Evolutionary conservation across 2,329 filamentous ascomycete genomes (phyloP).

Genomic region (Pseudocercospora fuligena): DNA sequence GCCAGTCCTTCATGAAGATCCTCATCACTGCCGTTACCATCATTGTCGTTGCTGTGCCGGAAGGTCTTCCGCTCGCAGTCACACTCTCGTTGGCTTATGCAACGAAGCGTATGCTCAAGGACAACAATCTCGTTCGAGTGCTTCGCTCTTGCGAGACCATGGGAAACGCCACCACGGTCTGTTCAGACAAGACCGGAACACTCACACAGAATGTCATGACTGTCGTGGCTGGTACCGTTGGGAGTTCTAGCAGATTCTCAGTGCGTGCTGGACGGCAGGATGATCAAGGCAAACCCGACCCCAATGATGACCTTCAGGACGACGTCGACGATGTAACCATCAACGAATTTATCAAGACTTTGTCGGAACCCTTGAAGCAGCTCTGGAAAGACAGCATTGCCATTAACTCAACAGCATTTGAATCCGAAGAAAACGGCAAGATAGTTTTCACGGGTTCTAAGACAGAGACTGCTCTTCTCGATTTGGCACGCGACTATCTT

Average conservation of each 20-base stretch:
- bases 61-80: slow-evolving; percentile 69
- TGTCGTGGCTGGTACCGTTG: slow-evolving; percentile 73
- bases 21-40: slow-evolving; percentile 70
- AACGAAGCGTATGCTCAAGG: slow-evolving; percentile 69
- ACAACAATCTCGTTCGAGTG: slow-evolving; percentile 72
- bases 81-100: slow-evolving; percentile 71
- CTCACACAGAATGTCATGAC: slow-evolving; percentile 78
- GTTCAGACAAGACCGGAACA: slow-evolving; percentile 79
- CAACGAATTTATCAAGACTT: slow-evolving; percentile 58
- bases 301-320: slow-evolving; percentile 40
- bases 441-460: slow-evolving; percentile 73
- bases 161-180: slow-evolving; percentile 75
- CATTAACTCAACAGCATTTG: slow-evolving; percentile 72
- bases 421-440: slow-evolving; percentile 65
- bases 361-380: slow-evolving; percentile 59
- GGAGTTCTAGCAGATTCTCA: slow-evolving; percentile 62
- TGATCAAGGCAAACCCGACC: slow-evolving; percentile 31
- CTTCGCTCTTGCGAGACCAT: slow-evolving; percentile 72
- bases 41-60: slow-evolving; percentile 71
- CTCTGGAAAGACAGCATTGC: slow-evolving; percentile 68
- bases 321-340: slow-evolving; percentile 55
- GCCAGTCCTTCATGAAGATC: slow-evolving; percentile 69
- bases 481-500: slow-evolving; percentile 68
- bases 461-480: slow-evolving; percentile 76
- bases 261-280: slow-evolving; percentile 42